Evolutionary conservation across 2,329 filamentous ascomycete species (phyloP).

Genomic region (Neonectria faginata): DNA sequence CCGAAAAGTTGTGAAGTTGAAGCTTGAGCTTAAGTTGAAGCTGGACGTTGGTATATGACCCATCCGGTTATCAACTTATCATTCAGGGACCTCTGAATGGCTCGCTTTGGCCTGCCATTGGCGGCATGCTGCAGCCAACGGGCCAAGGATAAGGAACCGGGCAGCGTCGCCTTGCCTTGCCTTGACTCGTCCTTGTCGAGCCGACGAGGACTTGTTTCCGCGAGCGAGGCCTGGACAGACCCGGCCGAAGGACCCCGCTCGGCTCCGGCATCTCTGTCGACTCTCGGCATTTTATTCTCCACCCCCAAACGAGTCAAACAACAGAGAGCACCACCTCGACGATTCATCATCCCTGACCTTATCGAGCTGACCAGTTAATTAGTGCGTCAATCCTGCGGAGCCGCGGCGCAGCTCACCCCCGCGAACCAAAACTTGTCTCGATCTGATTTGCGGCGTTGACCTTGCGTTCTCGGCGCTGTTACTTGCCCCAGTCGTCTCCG

Average conservation of each 20-base stretch:
- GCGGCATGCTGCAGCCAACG: background rate
- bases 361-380: no score
- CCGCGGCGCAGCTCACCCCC: background rate
- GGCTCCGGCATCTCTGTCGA: background rate
- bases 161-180: no score
- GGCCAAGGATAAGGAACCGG: background rate
- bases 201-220: background rate
- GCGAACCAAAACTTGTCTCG: background rate
- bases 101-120: slow-evolving; percentile 7
- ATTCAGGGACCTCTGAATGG: background rate
- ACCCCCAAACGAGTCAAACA: background rate
- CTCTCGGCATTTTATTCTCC: background rate
- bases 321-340: background rate
- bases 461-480: slow-evolving; percentile 11
- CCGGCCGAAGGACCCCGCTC: background rate
- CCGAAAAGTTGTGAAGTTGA: background rate
- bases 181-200: background rate
- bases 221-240: background rate
- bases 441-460: background rate
- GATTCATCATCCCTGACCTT: background rate
- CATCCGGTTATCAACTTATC: background rate
- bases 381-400: no score
- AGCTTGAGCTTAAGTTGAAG: background rate
- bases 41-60: slow-evolving; percentile 1
- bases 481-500: slow-evolving; percentile 15